These are phyloP conservation scores for Davidsoniella virescens DNA, from an alignment of 2,329 filamentous ascomycete genomes.

Conservation along the genomic window DNA sequence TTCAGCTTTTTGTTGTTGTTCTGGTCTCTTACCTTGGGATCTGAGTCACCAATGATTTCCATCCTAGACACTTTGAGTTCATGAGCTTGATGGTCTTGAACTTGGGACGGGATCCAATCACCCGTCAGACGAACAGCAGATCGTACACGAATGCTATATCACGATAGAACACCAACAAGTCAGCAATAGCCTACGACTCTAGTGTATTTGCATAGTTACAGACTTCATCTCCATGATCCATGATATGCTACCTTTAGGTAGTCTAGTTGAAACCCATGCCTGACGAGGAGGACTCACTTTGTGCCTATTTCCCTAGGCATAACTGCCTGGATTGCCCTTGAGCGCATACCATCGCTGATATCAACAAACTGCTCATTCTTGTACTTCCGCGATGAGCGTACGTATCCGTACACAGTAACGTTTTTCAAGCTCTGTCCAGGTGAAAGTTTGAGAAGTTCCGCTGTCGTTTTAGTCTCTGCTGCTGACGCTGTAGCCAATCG, in stretches of 20 bases:
- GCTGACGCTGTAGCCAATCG: conserved; percentile 14
- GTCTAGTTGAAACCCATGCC: not conserved
- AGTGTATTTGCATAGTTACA: not conserved
- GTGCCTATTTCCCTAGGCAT: conserved; percentile 54
- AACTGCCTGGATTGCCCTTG: conserved; percentile 65
- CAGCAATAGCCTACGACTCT: too few relatives aligned
- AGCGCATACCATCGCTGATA: conserved; percentile 73
- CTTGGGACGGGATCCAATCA: conserved; percentile 56
- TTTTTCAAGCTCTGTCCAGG: conserved; percentile 28
- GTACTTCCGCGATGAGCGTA: conserved; percentile 73
- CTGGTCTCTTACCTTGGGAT: conserved; percentile 49
- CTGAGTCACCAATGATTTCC: conserved; percentile 56
- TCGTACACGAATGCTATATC: conserved; percentile 58
- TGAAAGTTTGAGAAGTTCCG: conserved; percentile 38
- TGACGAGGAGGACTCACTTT: conserved; percentile 39
- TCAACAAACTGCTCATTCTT: conserved; percentile 72
- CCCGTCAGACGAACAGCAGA: conserved; percentile 65
- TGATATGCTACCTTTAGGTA: not conserved
- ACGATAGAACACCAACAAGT: too few relatives aligned
- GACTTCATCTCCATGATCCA: not conserved
- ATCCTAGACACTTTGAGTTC: conserved; percentile 64
- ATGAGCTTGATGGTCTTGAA: conserved; percentile 45
- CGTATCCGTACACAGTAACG: conserved; percentile 57
- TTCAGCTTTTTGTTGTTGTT: too few relatives aligned
- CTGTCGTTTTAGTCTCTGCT: conserved; percentile 24